Evolutionary conservation across 352 stramenopile genomes (phyloP), one percentile per base, ranked within the genome.

Genomic region (Aphanomyces cochlioides): DNA sequence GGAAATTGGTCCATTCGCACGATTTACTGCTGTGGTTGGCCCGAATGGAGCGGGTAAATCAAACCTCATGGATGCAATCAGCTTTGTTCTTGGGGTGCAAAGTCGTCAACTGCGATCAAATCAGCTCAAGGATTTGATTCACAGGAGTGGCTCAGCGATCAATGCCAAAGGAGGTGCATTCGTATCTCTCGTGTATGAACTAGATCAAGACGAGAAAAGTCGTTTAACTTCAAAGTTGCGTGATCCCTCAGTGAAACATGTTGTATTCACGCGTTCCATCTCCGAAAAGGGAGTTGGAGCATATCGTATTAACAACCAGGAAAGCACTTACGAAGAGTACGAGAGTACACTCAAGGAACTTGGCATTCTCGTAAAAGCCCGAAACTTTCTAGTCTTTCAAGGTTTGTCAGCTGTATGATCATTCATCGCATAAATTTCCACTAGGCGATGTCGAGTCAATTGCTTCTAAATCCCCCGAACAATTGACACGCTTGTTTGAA

Each of bases 361-460:
- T 73, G 97, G 97, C 4, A 96, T 99, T 34, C 80, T 99, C 34
- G 90, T 99, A 41, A 99, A 99, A 76, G 96, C 96, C 7, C 84
- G 97, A n/a, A 99, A 99, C 79, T 99, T 99, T 74, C 75, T 99
- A 7, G 97, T 99, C 5, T 99, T 99, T 79, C 97, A 99, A 67
- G 74, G 76, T 77, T 45, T 17, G 39, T n/a, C 36, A 37, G 7
- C 8, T 1, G 54, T 58, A 41, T 17, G 12, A 36, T 69, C 17
- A 60, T 34, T 19, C 45, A 70, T 60, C 2, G 28, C 59, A 12
- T 61, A 37, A 1, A 50, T 50, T 36, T 21, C 15, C 34, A 21
- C 7, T 54, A 45, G 97, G 97, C 45, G 98, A 99, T 78, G 97
- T 99, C 34, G 97, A 99, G 78, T 95, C 85, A 36, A 96, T 99